Conservation (phyloP, 1,139 yeast genomes). For the Geotrichum citri-aurantii region DNA sequence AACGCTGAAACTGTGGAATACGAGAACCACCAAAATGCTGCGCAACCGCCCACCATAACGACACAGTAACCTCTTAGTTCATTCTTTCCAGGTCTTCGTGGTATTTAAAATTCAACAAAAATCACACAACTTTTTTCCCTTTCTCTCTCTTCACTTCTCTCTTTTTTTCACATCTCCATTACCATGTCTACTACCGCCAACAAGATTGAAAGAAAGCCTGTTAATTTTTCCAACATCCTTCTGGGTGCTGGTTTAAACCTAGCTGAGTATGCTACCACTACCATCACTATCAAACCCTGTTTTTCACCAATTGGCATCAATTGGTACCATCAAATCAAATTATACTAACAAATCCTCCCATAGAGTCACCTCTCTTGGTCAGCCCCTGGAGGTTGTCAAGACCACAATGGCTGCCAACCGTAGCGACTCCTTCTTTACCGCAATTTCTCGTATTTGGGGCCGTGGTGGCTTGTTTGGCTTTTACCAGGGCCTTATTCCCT, state of each 20-base stretch:
- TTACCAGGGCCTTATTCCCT: constrained; percentile 95
- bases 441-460: constrained; percentile 74
- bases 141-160: not conserved
- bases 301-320: not conserved
- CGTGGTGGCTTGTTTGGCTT: constrained; percentile 90
- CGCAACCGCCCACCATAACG: not conserved
- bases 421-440: constrained; percentile 58
- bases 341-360: constrained; percentile 26
- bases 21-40: not conserved
- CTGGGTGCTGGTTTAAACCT: constrained; percentile 91
- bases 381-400: constrained; percentile 93
- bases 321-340: not conserved
- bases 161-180: not conserved
- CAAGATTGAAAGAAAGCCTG: constrained; percentile 66
- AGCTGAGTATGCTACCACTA: constrained; percentile 49
- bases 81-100: not conserved
- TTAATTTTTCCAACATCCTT: constrained; percentile 80
- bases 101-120: not conserved
- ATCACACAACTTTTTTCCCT: not conserved
- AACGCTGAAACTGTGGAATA: not conserved
- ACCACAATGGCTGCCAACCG: constrained; percentile 99
- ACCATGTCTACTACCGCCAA: not conserved
- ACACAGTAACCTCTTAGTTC: not conserved
- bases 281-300: not conserved
- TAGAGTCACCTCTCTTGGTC: constrained; percentile 83